Evolutionary conservation across 2,329 filamentous ascomycete genomes (phyloP), one percentile per base, ranked within the genome.

Genomic region (Alternaria tenuissima): DNA sequence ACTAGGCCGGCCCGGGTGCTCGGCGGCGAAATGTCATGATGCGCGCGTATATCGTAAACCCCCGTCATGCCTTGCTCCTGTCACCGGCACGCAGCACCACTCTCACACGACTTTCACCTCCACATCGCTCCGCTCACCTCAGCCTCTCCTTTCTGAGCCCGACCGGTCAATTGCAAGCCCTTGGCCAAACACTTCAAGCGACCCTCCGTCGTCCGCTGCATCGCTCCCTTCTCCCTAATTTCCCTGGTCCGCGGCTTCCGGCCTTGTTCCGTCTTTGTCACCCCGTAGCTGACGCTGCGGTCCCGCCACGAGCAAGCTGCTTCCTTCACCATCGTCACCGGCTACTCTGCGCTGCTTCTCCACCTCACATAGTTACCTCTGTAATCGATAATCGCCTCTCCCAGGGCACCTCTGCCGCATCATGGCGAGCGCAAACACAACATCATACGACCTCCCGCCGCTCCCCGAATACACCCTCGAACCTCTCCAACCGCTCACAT

Each of bases 401-500:
- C 44, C 46, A 54, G 46, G 43, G 44, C 55, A 20, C 16, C 53
- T 60, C 39, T 66, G 69, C 66, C 61, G 57, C 69, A 68, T 32
- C 62, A 79, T 79, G 77, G 71, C 75, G 63, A 74, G 79, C 74
- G 89, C 86, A 67, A 79, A 81, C 56, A 66, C 53, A 18, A 72
- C 77, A 42, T 77, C 81, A 65, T 84, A 84, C 80, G 87, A 89
- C 73, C 86, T 98, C 54, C 94, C 94, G 69, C 92, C 94, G 53
- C 88, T 98, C 44, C 94, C 95, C 49, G 80, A 86, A n/a, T 97
- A 96, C 82, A 88, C 87, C 24, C 82, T 95, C 57, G 83, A 83
- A 65, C 88, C 89, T 8, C 87, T 90, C 46, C 85, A 88, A 63
- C 88, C 93, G 57, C 83, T 97, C 56, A 78, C 97, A 61, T 82